phyloP scores from a whole-genome alignment of 1,139 yeast species.

The Debaryomyces coudertii region DNA sequence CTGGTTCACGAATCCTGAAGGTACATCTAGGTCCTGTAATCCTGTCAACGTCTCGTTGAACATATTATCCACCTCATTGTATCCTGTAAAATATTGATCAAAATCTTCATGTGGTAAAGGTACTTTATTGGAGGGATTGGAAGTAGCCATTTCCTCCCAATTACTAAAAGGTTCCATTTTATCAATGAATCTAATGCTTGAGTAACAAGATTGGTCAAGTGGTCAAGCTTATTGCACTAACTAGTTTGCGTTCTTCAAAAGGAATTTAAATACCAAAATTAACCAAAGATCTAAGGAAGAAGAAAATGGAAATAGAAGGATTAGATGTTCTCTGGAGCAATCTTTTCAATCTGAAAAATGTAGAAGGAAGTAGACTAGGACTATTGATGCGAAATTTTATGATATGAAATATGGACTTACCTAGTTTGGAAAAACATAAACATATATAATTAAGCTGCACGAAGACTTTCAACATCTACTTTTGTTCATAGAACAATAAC shows the following conservation, averaged over 20 bases:
- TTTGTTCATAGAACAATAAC: slow-evolving; percentile 7
- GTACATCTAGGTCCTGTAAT: slow-evolving; percentile 57
- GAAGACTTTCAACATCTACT: slow-evolving; percentile 3
- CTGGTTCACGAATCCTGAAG: slow-evolving; percentile 36
- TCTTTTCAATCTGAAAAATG: slow-evolving; percentile 4
- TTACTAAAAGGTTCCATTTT: slow-evolving; percentile 39
- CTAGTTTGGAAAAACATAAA: slow-evolving; percentile 27
- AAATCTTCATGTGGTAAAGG: slow-evolving; percentile 50
- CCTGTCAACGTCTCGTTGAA: slow-evolving; percentile 49
- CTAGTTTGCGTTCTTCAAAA: background rate
- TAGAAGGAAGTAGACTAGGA: slow-evolving; percentile 15
- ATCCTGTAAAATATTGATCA: slow-evolving; percentile 39
- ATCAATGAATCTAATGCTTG: slow-evolving; percentile 5
- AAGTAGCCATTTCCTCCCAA: slow-evolving; percentile 31
- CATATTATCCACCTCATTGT: slow-evolving; percentile 44
- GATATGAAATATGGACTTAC: slow-evolving; percentile 15
- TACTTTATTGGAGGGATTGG: slow-evolving; percentile 21
- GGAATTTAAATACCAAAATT: slow-evolving; percentile 1
- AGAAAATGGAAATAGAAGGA: slow-evolving; percentile 1
- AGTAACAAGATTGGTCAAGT: slow-evolving; percentile 1
- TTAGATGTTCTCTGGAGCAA: slow-evolving; percentile 2
- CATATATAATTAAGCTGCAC: slow-evolving; percentile 16
- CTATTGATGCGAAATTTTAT: slow-evolving; percentile 14
- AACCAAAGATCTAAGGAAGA: background rate
- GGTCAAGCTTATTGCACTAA: background rate